These are phyloP conservation scores for Xylaria sp. DNA, from an alignment of 2,329 filamentous ascomycete species.

Conservation along the genomic window DNA sequence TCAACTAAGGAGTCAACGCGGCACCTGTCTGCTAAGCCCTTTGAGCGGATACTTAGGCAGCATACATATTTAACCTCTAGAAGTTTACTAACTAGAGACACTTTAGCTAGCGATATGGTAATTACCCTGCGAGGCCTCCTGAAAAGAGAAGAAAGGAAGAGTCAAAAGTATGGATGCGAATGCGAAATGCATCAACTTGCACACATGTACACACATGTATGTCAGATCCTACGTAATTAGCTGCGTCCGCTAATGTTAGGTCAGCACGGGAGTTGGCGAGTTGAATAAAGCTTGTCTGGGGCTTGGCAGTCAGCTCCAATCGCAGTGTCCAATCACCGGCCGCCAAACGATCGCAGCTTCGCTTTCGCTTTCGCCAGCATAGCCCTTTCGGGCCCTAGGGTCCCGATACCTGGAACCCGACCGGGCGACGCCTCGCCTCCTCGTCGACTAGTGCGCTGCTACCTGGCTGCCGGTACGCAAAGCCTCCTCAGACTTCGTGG, in stretches of 20 bases:
- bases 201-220: constrained; percentile 15
- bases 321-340: constrained; percentile 23
- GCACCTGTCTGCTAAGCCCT: neutral
- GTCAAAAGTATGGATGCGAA: constrained; percentile 7
- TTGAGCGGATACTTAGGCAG: neutral
- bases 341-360: neutral
- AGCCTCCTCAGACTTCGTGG: constrained; percentile 5
- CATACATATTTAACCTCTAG: no score
- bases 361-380: constrained; percentile 30
- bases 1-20: no score
- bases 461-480: neutral
- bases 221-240: neutral
- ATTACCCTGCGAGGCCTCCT: constrained; percentile 20
- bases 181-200: constrained; percentile 4
- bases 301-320: constrained; percentile 20
- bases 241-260: neutral
- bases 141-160: neutral
- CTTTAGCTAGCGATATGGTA: neutral
- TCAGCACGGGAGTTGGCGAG: constrained; percentile 1
- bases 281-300: constrained; percentile 28
- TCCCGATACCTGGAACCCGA: constrained; percentile 5
- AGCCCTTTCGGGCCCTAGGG: constrained; percentile 25
- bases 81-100: neutral
- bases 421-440: constrained; percentile 5
- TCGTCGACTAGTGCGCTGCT: constrained; percentile 1